Percentiles rank a stretch among this genome's conserved stretches.
Evolutionary conservation across 1,284 basidiomycete genomes (phyloP).

Genomic region (Omphalotus olearius): DNA sequence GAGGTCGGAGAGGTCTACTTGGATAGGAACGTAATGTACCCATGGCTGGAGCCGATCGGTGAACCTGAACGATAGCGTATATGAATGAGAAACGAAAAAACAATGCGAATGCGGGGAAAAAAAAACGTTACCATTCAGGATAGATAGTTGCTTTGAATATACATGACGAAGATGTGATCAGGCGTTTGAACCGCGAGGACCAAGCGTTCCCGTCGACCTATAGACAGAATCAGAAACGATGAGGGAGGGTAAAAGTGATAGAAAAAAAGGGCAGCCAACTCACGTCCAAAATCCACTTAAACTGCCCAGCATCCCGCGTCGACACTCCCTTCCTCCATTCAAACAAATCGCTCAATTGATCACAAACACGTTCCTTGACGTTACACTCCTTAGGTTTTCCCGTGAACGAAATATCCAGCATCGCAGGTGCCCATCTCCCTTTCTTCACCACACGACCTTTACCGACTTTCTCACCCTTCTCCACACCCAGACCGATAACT

Average conservation of each 20-base stretch:
- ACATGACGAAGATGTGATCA: constrained; percentile 59
- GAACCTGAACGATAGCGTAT: no score
- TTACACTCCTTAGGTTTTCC: constrained; percentile 43
- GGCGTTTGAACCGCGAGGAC: constrained; percentile 64
- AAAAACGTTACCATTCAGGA: constrained; percentile 66
- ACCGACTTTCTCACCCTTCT: constrained; percentile 27
- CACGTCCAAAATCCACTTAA: constrained; percentile 61
- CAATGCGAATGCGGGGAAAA: no score
- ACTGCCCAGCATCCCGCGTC: constrained; percentile 38
- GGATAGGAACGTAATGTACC: constrained; percentile 61
- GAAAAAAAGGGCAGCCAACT: no score
- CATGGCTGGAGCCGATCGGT: constrained; percentile 44
- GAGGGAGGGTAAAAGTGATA: constrained; percentile 16
- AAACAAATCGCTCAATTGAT: constrained; percentile 36
- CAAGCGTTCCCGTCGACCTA: constrained; percentile 67
- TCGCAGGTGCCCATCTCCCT: constrained; percentile 33
- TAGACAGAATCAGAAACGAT: not conserved
- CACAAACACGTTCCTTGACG: constrained; percentile 30
- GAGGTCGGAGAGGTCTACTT: constrained; percentile 50
- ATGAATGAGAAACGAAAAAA: no score
- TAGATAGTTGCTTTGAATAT: constrained; percentile 63
- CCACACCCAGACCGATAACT: constrained; percentile 10
- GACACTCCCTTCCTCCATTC: constrained; percentile 35
- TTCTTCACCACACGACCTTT: constrained; percentile 15
- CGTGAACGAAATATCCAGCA: constrained; percentile 54